Evolutionary conservation across 1,139 yeast genomes (phyloP).

Genomic region (Zygoascus hellenicus): DNA sequence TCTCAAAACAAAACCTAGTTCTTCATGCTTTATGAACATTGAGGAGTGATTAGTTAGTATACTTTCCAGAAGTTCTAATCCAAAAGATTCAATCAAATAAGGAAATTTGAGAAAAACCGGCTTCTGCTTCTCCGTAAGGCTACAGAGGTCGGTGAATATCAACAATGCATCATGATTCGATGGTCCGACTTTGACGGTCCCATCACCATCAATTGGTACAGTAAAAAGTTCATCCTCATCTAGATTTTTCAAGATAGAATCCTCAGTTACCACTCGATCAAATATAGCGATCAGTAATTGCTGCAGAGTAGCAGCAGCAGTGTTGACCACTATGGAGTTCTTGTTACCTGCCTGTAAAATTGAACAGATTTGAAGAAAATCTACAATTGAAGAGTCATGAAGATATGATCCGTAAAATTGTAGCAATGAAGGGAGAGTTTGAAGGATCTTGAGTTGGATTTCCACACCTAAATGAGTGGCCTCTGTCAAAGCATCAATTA

Average conservation of each 20-base stretch:
- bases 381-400: slow-evolving; percentile 51
- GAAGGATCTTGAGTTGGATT: slow-evolving; percentile 81
- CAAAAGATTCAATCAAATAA: slow-evolving; percentile 58
- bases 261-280: slow-evolving; percentile 51
- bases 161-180: slow-evolving; percentile 64
- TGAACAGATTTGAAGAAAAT: slow-evolving; percentile 64
- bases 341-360: slow-evolving; percentile 64
- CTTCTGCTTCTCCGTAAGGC: slow-evolving; percentile 53
- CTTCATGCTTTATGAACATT: slow-evolving; percentile 54
- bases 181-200: slow-evolving; percentile 42
- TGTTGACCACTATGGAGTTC: slow-evolving; percentile 73
- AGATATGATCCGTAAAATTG: slow-evolving; percentile 55
- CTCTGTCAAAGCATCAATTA: slow-evolving; percentile 63
- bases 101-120: slow-evolving; percentile 50
- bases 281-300: slow-evolving; percentile 73
- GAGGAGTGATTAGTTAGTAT: slow-evolving; percentile 51
- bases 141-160: slow-evolving; percentile 66
- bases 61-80: slow-evolving; percentile 76
- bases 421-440: slow-evolving; percentile 69
- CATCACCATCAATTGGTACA: slow-evolving; percentile 41
- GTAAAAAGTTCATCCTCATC: slow-evolving; percentile 33
- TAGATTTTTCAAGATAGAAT: slow-evolving; percentile 31
- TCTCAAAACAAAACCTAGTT: slow-evolving; percentile 59
- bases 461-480: slow-evolving; percentile 75
- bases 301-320: slow-evolving; percentile 89